Evolutionary conservation across 2,329 filamentous ascomycete species (phyloP), one percentile per base, ranked within the genome.

Genomic region (Phymatotrichopsis omnivora): DNA sequence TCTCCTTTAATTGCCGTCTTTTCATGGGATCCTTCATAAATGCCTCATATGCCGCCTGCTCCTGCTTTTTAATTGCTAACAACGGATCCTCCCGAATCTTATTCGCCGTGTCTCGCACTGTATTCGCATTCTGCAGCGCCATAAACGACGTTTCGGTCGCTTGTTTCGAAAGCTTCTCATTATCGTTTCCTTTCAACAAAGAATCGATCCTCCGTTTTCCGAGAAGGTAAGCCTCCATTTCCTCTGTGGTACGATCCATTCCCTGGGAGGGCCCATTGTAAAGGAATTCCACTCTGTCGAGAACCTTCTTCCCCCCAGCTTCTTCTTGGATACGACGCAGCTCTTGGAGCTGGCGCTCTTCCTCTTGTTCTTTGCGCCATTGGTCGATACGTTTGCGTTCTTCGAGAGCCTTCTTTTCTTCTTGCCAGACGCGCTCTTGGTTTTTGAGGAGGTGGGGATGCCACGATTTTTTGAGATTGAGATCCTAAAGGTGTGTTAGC

Each of bases 231-330:
- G 83, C 85, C 61, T 98, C 91, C 67, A 85, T 86, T 65, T 96
- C 91, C 63, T 95, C 89, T 0, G 67, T 77, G 4, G 74, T 76
- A 23, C 81, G 82, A n/a, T 71, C 69, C 60, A 83, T 80, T 27
- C 85, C 84, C 45, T 71, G 73, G 38, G 80, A 82, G 6, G 91
- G 86, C 1, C 89, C 89, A 57, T 82, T 78, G 65, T 98, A 98
- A 85, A 98, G 95, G 85, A 91, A 98, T 60, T 96, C 91, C 20
- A 98, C 89, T 27, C 86, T 78, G 58, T 89, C 80, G 23, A 82
- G 68, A 42, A 81, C 74, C 60, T 85, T 87, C 58, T 75, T 77
- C 45, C 87, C 86, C 28, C 91, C 91, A 1, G 86, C 82, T 2
- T 82, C 80, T 65, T 95, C 91, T 45, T 95, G 85, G 56, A 96